Evolutionary conservation across 2,329 filamentous ascomycete species (phyloP), one percentile per base, ranked within the genome.

Genomic region (Xylaria sp.): DNA sequence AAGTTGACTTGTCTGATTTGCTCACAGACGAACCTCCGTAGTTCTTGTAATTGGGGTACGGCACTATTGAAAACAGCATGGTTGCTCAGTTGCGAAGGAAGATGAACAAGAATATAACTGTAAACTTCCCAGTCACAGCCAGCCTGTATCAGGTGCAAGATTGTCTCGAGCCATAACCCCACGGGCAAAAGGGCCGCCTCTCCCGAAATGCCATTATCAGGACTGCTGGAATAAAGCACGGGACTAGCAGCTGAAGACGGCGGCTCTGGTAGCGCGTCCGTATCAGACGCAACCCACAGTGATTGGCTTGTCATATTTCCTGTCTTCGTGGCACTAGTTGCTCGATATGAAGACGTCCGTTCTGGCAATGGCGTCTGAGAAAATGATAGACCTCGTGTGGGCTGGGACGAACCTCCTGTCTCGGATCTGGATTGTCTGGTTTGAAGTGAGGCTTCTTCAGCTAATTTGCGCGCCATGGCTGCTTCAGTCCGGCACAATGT

Each of bases 101-200:
- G 83, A 78, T 97, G 93, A 6, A 93, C 92, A 36, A 99, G 84
- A 20, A 95, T 87, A 77, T 95, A 97, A 79, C 93, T 95, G 83
- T 97, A 97, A 1, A 97, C 84, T 77, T 98, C 94, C 94, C 95
- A 98, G 70, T 96, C 91, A 57, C 89, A 88, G 48, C 91, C 92
- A 64, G 89, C 86, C 72, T 92, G 89, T 51, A 97, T 82, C n/a
- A 96, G 82, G n/a, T 85, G 85, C 31, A 93, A 87, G 44, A 97
- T 84, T 11, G 89, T 86, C 71, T 94, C 92, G n/a, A 97, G 84
- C 92, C 93, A 97, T 48, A 85, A 80, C 15, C 86, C 84, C 56
- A 91, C 85, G 63, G 89, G 86, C 63, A 93, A 81, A 7, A 85
- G 80, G n/a, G 81, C 65, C 79, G 80, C 40, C 67, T 72, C 73